Evolutionary conservation across 768 basidiomycete genomes (phyloP), one percentile per base, ranked within the genome.

Genomic region (Tylopilus vinaceipallidus): DNA sequence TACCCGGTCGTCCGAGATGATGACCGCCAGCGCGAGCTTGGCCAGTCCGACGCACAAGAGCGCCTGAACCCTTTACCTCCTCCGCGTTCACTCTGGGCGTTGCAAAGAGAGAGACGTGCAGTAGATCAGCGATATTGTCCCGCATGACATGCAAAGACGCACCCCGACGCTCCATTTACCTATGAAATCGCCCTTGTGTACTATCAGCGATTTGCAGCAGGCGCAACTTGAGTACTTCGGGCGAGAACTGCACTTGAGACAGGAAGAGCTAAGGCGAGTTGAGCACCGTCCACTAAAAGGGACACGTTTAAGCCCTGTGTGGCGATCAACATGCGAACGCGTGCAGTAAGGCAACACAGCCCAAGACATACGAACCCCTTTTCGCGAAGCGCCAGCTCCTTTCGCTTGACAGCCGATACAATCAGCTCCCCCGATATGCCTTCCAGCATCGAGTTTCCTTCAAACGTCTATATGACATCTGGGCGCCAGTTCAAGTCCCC

Each of bases 381-480:
- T 62, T 87, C 81, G 20, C 82, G 72, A 22, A 90, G 71, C 2
- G 53, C 51, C 6, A 89, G 75, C 57, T 95, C 92, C 69, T 95
- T 95, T 44, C 91, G 81, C 62, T 86, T 84, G 37, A 98, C 90
- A 4, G 91, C 83, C 3, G 95, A 95, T 27, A 97, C 81, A 60
- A 98, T 91, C n/a, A 99, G 73, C 58, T 98, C 92, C 9, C 89
- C 74, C 66, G 82, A 63, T 19, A 77, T 67, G 23, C 89, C 87
- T 51, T 83, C 81, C 50, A 88, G 67, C 4, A 81, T 84, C 7
- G 84, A 82, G 61, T 87, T 86, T 51, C 86, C 84, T 54, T 83
- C 78, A 45, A 80, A 79, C 2, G 75, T 78, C 78, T 79, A 47
- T 22, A 30, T 1, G 12, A 16, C 19, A 1, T 10, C 0, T 60